phyloP scores from a whole-genome alignment of 1,139 yeast genomes.

The Yueomyces sp. region DNA sequence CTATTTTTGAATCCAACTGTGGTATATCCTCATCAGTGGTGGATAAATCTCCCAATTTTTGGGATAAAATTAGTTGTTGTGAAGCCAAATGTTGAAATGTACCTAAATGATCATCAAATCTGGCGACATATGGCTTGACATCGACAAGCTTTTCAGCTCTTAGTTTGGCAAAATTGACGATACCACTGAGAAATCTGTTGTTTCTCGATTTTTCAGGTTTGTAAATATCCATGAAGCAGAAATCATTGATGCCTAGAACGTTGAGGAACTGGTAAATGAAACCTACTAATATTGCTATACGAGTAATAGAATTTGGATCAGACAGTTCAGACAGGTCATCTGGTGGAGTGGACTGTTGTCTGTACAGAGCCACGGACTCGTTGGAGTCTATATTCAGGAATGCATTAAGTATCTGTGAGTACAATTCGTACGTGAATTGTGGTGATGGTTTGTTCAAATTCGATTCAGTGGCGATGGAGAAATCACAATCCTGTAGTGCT shows the following conservation, averaged over 20 bases:
- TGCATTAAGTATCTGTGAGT: conserved; percentile 60
- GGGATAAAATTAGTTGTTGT: conserved; percentile 8
- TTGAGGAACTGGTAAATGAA: conserved; percentile 32
- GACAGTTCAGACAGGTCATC: conserved; percentile 34
- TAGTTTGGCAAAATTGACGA: conserved; percentile 75
- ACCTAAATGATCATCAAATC: not conserved
- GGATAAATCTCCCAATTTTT: conserved; percentile 1
- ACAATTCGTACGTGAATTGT: conserved; percentile 45
- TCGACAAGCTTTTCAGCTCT: conserved; percentile 42
- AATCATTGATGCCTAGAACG: conserved; percentile 69
- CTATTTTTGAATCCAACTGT: conserved; percentile 23
- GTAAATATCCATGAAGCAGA: conserved; percentile 53
- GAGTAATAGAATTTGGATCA: conserved; percentile 46
- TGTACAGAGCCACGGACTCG: not conserved
- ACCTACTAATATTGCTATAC: conserved; percentile 18
- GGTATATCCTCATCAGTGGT: conserved; percentile 24
- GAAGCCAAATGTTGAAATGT: not conserved
- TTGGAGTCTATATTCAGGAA: conserved; percentile 30
- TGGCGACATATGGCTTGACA: not conserved
- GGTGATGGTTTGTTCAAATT: conserved; percentile 54
- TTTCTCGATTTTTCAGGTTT: conserved; percentile 61
- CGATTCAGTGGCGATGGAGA: conserved; percentile 47
- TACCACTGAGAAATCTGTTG: conserved; percentile 62
- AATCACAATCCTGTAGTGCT: conserved; percentile 53
- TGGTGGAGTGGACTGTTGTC: not conserved